Conservation (phyloP, 2,329 filamentous ascomycete species). For the Penicillium digitatum region DNA sequence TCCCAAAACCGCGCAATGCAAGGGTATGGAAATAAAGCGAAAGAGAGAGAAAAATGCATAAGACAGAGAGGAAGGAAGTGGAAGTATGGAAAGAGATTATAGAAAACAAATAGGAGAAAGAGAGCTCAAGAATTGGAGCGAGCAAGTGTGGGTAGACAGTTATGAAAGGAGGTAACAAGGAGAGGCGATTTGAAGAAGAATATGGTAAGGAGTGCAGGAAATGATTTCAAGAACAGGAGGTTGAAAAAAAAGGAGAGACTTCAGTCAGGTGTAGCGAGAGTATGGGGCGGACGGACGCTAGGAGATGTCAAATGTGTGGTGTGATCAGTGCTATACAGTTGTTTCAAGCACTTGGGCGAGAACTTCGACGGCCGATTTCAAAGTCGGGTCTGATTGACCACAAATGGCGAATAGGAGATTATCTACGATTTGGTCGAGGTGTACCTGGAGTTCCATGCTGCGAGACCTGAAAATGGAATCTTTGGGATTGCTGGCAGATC, state of each 20-base stretch:
- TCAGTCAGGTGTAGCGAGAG: not conserved
- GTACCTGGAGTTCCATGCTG: slow-evolving; percentile 28
- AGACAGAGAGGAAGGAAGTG: slow-evolving; percentile 6
- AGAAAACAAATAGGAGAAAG: not conserved
- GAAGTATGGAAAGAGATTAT: not conserved
- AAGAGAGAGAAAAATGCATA: not conserved
- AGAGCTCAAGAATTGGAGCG: not conserved
- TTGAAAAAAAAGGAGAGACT: not conserved
- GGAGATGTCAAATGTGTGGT: slow-evolving; percentile 1
- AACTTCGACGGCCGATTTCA: slow-evolving; percentile 38
- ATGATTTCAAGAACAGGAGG: not conserved
- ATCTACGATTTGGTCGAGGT: slow-evolving; percentile 36
- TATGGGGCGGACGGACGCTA: not conserved
- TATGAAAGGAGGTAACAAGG: not conserved
- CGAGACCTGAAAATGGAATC: slow-evolving; percentile 31
- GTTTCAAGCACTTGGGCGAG: slow-evolving; percentile 39
- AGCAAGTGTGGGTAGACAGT: not conserved
- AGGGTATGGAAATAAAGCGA: slow-evolving; percentile 20
- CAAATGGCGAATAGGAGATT: slow-evolving; percentile 36
- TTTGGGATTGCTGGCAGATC: slow-evolving; percentile 26
- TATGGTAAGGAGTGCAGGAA: not conserved
- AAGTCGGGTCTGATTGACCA: slow-evolving; percentile 33
- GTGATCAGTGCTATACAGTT: slow-evolving; percentile 20
- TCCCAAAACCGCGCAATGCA: slow-evolving; percentile 20
- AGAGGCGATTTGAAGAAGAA: not conserved